A percentile compares a stretch with the other conserved stretches of the same genome.
Conservation (phyloP, 202 grass and related monocot genomes). For the Zizania palustris region DNA sequence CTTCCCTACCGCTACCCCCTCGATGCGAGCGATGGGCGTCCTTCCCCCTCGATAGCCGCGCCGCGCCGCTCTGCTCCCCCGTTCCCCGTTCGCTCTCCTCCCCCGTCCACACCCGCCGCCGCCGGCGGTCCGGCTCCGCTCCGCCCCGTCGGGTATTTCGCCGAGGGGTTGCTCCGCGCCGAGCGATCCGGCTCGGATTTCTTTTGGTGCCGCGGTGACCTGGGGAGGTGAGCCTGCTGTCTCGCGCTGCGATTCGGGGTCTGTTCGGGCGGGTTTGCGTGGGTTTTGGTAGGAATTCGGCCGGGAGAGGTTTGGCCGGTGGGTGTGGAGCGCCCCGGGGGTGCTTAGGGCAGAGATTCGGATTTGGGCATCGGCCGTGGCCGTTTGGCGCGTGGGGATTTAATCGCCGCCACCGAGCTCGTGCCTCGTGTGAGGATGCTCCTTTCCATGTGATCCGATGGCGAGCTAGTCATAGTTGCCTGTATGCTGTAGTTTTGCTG, state of each 20-base stretch:
- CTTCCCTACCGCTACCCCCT: too few species aligned
- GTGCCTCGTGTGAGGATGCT: constrained; percentile 3
- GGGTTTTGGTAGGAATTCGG: constrained; percentile 33
- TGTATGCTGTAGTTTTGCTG: constrained; percentile 17
- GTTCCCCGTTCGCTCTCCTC: constrained; percentile 48
- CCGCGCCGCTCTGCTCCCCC: constrained; percentile 41
- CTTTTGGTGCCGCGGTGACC: constrained; percentile 15
- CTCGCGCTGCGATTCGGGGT: constrained; percentile 21
- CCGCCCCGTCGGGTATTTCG: background rate
- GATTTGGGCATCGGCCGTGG: constrained; percentile 31
- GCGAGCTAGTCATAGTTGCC: constrained; percentile 13
- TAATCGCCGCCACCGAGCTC: constrained; percentile 7
- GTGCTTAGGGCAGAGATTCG: constrained; percentile 41
- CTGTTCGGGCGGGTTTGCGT: constrained; percentile 32
- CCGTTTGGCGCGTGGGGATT: constrained; percentile 12
- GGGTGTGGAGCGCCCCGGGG: constrained; percentile 7
- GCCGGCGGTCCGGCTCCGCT: constrained; percentile 1
- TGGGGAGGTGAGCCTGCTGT: constrained; percentile 47
- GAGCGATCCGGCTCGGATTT: constrained; percentile 34
- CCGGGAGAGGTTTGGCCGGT: constrained; percentile 20
- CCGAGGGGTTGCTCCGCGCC: background rate
- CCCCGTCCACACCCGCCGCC: constrained; percentile 30
- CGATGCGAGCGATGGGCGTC: constrained; percentile 43
- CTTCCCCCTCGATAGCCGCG: constrained; percentile 61
- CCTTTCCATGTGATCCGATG: background rate